Evolutionary conservation across 2,329 filamentous ascomycete species (phyloP).

Genomic region (Diaporthe destruens): DNA sequence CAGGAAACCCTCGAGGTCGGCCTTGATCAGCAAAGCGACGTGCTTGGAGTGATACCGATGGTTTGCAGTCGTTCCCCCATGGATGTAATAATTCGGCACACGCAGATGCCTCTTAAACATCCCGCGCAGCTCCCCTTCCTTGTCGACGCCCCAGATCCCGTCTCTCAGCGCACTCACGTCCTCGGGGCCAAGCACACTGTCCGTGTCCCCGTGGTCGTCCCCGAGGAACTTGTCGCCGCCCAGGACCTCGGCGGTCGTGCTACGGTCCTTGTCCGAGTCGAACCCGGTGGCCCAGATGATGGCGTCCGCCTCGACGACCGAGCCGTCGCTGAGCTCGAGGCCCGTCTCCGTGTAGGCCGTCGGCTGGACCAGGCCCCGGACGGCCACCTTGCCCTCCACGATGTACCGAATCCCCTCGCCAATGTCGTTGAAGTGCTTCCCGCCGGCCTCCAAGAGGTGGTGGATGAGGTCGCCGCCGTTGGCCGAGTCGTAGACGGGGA

Average conservation of each 20-base stretch:
- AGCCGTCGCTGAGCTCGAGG: conserved; percentile 52
- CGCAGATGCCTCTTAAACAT: conserved; percentile 53
- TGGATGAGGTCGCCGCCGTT: conserved; percentile 45
- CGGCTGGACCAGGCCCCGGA: conserved; percentile 50
- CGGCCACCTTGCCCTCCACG: conserved; percentile 48
- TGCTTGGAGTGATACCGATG: conserved; percentile 52
- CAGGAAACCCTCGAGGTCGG: conserved; percentile 50
- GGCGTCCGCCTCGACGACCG: conserved; percentile 51
- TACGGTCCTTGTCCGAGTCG: conserved; percentile 48
- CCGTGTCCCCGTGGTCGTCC: background rate
- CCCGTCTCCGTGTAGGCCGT: conserved; percentile 50
- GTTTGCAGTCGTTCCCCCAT: conserved; percentile 50
- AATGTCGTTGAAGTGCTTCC: conserved; percentile 57
- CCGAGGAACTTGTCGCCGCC: conserved; percentile 43
- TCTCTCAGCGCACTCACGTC: conserved; percentile 52
- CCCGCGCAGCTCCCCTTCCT: conserved; percentile 57
- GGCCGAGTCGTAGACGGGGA: conserved; percentile 52
- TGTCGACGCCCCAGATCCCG: conserved; percentile 56
- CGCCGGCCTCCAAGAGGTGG: conserved; percentile 53
- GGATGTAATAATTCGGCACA: conserved; percentile 53
- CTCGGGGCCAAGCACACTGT: conserved; percentile 45
- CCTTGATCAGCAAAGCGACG: conserved; percentile 53
- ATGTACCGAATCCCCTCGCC: conserved; percentile 50
- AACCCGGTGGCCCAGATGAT: conserved; percentile 59
- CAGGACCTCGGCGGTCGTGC: conserved; percentile 47